These are phyloP conservation scores for Flaveria linearis DNA, from an alignment of 129 eudicot species.

Conservation along the genomic window DNA sequence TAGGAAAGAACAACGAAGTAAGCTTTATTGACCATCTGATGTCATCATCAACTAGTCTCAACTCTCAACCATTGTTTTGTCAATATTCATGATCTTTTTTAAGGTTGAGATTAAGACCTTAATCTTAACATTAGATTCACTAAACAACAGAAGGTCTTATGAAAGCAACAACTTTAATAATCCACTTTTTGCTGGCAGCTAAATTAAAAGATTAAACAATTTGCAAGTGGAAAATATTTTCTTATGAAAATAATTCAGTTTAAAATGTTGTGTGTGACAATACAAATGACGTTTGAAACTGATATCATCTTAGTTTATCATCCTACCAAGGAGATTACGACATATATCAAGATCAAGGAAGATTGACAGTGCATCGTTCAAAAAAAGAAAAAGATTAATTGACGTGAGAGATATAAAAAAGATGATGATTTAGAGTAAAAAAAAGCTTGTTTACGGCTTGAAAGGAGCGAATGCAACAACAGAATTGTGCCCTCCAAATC, in stretches of 20 bases:
- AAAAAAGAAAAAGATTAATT: constrained; percentile 10
- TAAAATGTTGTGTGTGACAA: constrained; percentile 30
- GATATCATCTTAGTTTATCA: background rate
- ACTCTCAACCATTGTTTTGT: constrained; percentile 27
- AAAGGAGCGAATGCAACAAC: constrained; percentile 67
- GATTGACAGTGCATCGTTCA: too few relatives aligned
- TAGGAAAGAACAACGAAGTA: background rate
- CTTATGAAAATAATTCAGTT: background rate
- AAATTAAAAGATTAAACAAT: constrained; percentile 22
- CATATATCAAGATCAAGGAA: background rate
- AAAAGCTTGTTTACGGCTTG: constrained; percentile 34
- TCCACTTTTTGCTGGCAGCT: constrained; percentile 20
- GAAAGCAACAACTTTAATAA: constrained; percentile 30
- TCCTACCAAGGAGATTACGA: background rate
- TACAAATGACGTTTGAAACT: constrained; percentile 20
- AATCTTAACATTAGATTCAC: constrained; percentile 28
- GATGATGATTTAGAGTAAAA: background rate
- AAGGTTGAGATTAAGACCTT: constrained; percentile 27
- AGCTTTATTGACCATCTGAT: background rate
- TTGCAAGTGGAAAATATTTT: background rate
- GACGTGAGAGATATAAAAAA: too few relatives aligned
- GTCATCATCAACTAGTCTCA: constrained; percentile 23
- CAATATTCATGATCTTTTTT: constrained; percentile 16
- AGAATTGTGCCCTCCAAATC: constrained; percentile 65
- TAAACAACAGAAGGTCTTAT: constrained; percentile 19